Conservation (phyloP, 2,329 filamentous ascomycete species). For the Colletotrichum costaricense region DNA sequence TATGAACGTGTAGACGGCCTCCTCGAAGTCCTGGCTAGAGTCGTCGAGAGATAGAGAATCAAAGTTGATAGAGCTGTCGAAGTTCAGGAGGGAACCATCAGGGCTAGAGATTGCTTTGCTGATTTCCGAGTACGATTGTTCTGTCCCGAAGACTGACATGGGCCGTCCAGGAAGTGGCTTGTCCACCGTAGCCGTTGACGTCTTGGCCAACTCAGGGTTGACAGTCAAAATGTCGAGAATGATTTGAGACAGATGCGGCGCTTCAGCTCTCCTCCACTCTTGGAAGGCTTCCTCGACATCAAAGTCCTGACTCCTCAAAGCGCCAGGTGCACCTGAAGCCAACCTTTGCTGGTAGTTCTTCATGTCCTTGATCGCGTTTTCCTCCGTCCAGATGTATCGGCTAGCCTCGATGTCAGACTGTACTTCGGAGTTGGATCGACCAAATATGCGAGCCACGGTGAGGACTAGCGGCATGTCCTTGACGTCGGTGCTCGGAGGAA, state of each 20-base stretch:
- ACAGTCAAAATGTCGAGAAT: conserved; percentile 91
- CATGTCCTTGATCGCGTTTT: conserved; percentile 88
- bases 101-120: conserved; percentile 62
- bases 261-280: conserved; percentile 91
- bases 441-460: conserved; percentile 87
- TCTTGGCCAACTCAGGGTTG: conserved; percentile 86
- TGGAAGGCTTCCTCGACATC: conserved; percentile 89
- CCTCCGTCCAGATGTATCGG: conserved; percentile 87
- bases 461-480: conserved; percentile 97
- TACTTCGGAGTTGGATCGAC: conserved; percentile 79
- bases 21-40: conserved; percentile 66
- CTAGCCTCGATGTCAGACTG: conserved; percentile 90
- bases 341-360: conserved; percentile 94
- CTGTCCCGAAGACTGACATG: conserved; percentile 57
- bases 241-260: conserved; percentile 88
- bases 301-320: conserved; percentile 87
- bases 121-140: conserved; percentile 65
- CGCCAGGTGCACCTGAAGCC: conserved; percentile 81
- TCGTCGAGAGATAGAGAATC: conserved; percentile 72
- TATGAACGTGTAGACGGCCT: conserved; percentile 86
- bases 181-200: conserved; percentile 67
- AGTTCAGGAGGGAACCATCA: conserved; percentile 54
- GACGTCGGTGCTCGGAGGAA: conserved; percentile 89
- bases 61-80: conserved; percentile 77
- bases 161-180: conserved; percentile 57